Evolutionary conservation across 2,329 filamentous ascomycete species (phyloP).

Genomic region (Coniella lustricola): DNA sequence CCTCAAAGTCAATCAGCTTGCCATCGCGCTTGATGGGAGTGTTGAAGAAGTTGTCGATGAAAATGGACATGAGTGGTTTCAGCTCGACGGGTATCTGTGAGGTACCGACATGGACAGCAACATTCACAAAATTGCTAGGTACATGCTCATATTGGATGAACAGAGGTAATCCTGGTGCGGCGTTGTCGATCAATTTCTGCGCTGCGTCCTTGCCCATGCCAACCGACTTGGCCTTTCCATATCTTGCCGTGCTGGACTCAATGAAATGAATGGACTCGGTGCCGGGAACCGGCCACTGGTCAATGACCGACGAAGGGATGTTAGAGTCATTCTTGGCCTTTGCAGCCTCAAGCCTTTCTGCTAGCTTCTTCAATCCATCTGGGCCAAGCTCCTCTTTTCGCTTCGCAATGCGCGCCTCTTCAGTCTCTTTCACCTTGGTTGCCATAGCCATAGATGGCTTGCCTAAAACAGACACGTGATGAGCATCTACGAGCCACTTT

Average conservation of each 20-base stretch:
- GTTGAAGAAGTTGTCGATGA: constrained; percentile 90
- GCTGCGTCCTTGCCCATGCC: constrained; percentile 61
- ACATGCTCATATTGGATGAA: constrained; percentile 98
- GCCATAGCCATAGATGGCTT: constrained; percentile 76
- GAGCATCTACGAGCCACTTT: constrained; percentile 78
- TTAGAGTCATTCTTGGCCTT: constrained; percentile 83
- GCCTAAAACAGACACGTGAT: constrained; percentile 82
- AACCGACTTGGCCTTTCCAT: constrained; percentile 67
- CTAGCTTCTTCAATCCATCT: constrained; percentile 71
- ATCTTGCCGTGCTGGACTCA: constrained; percentile 74
- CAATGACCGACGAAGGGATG: constrained; percentile 76
- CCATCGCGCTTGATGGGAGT: constrained; percentile 75
- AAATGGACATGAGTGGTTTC: constrained; percentile 77
- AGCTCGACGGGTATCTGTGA: constrained; percentile 69
- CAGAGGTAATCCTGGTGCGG: constrained; percentile 57
- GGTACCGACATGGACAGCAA: constrained; percentile 75
- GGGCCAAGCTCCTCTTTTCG: constrained; percentile 73
- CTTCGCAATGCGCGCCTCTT: constrained; percentile 69
- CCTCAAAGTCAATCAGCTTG: constrained; percentile 75
- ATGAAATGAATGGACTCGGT: constrained; percentile 95
- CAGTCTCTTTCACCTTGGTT: constrained; percentile 72
- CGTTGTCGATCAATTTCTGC: constrained; percentile 69
- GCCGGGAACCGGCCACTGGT: constrained; percentile 72
- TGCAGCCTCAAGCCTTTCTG: constrained; percentile 69
- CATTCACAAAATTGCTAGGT: constrained; percentile 83